Conservation (phyloP, 2,329 filamentous ascomycete species). For the Blastomyces parvus region DNA sequence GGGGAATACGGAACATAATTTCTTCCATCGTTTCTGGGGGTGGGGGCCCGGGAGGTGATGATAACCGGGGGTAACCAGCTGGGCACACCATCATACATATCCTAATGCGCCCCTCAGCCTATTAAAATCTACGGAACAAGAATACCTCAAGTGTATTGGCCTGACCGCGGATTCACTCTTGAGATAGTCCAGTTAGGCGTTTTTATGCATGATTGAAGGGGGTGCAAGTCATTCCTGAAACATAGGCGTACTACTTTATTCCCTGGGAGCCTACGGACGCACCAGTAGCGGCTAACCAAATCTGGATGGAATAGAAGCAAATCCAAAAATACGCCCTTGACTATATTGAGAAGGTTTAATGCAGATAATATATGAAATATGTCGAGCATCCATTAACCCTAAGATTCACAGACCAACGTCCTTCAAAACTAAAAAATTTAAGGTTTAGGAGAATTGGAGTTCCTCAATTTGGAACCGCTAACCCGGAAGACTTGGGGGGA, state of each 20-base stretch:
- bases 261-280: background rate
- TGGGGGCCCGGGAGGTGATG: background rate
- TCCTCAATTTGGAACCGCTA: background rate
- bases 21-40: background rate
- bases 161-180: background rate
- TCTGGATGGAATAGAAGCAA: background rate
- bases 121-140: background rate
- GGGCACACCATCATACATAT: background rate
- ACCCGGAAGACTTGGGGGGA: background rate
- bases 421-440: background rate
- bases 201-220: background rate
- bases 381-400: background rate
- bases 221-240: background rate
- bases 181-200: background rate
- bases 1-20: background rate
- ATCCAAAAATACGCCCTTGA: background rate
- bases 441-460: background rate
- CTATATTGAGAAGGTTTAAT: background rate
- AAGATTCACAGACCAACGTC: background rate
- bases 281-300: background rate
- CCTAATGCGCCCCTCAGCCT: background rate
- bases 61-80: background rate
- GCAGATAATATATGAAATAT: background rate
- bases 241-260: background rate
- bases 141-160: background rate